phyloP scores from a whole-genome alignment of 495 filamentous ascomycete genomes.

The Trichoderma gamsii region DNA sequence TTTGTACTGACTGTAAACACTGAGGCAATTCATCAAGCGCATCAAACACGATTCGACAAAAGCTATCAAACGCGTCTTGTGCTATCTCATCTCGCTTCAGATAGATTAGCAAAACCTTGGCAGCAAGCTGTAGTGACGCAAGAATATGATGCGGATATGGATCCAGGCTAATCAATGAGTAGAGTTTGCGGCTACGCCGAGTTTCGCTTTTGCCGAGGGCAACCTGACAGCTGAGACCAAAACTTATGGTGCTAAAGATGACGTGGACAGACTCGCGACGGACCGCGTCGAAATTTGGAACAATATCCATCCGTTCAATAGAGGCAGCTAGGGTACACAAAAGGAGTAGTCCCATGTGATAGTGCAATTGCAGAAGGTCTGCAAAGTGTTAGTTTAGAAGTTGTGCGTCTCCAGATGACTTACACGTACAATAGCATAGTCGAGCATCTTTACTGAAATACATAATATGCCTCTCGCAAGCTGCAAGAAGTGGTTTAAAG shows the following conservation, averaged over 20 bases:
- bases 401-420: too few relatives aligned
- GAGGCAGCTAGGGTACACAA: background rate
- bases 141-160: constrained; percentile 2
- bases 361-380: constrained; percentile 1
- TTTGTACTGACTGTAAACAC: background rate
- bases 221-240: background rate
- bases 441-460: constrained; percentile 1
- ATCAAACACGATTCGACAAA: background rate
- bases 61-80: background rate
- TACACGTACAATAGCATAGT: constrained; percentile 2
- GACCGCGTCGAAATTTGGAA: background rate
- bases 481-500: background rate
- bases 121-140: background rate
- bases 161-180: constrained; percentile 3
- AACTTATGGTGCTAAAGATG: background rate
- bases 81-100: background rate
- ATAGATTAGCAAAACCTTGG: background rate
- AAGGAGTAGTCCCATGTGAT: background rate
- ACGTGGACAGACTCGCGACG: background rate
- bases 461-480: background rate
- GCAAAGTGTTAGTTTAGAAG: background rate
- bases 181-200: background rate
- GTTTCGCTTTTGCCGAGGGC: background rate
- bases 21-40: constrained; percentile 4
- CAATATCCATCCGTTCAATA: background rate